A percentile compares a stretch with the other conserved stretches of the same genome.
Conservation (phyloP, 139 green algal genomes). For the Picochlorum sp. region DNA sequence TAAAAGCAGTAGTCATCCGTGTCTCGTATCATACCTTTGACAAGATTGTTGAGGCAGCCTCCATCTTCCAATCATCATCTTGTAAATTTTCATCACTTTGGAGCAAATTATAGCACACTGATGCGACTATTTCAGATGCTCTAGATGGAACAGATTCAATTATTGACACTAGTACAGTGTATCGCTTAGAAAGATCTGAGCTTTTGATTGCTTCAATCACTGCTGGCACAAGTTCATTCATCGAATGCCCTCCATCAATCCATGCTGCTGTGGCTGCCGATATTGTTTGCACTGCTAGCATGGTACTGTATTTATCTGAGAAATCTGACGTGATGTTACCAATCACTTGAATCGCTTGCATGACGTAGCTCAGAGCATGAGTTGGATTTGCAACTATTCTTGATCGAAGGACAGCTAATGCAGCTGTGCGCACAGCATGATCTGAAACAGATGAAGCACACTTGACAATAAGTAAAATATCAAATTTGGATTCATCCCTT, state of each 20-base stretch:
- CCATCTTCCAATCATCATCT: slow-evolving; percentile 1
- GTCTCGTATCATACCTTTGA: background rate
- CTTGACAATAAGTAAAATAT: slow-evolving; percentile 43
- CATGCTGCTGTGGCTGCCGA: slow-evolving; percentile 15
- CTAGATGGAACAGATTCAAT: background rate
- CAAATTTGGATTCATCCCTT: slow-evolving; percentile 8
- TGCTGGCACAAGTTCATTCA: slow-evolving; percentile 4
- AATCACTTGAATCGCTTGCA: slow-evolving; percentile 43
- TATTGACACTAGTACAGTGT: background rate
- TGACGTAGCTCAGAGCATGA: slow-evolving; percentile 40
- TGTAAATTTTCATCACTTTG: slow-evolving; percentile 7
- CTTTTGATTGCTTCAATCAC: slow-evolving; percentile 4
- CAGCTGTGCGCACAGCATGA: slow-evolving; percentile 43
- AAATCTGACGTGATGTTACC: slow-evolving; percentile 25
- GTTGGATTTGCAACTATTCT: slow-evolving; percentile 30
- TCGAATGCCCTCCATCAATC: slow-evolving; percentile 11
- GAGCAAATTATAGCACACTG: background rate
- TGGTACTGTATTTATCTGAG: slow-evolving; percentile 38
- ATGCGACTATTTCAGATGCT: background rate
- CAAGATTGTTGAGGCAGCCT: background rate
- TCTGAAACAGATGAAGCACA: slow-evolving; percentile 39
- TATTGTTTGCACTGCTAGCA: slow-evolving; percentile 19
- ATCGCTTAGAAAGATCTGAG: background rate
- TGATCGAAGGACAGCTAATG: slow-evolving; percentile 47
- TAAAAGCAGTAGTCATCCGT: background rate